Evolutionary conservation across 2,329 filamentous ascomycete genomes (phyloP).

Genomic region (Parastagonospora avenae): DNA sequence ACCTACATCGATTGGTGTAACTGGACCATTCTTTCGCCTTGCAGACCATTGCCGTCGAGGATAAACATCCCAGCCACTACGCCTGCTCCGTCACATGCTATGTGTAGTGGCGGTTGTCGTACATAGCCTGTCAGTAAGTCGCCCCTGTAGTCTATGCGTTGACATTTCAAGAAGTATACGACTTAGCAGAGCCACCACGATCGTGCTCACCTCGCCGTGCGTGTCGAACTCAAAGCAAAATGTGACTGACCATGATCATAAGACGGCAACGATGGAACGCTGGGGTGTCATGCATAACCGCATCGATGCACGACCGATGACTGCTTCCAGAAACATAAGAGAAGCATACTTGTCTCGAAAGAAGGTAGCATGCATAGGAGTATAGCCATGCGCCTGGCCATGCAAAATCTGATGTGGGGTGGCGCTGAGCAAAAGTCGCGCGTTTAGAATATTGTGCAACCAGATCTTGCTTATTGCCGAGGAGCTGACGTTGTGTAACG

Average conservation of each 20-base stretch:
- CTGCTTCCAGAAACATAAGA: constrained; percentile 12
- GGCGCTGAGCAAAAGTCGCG: constrained; percentile 4
- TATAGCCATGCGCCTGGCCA: background rate
- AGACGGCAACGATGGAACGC: background rate
- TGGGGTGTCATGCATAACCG: too few relatives aligned
- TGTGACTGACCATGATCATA: background rate
- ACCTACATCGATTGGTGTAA: background rate
- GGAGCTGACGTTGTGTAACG: constrained; percentile 14
- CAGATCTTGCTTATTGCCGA: constrained; percentile 13
- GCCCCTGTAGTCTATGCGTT: too few relatives aligned
- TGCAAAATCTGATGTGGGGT: background rate
- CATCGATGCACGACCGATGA: background rate
- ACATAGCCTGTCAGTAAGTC: too few relatives aligned
- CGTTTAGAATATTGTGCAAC: constrained; percentile 12
- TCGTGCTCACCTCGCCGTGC: too few relatives aligned
- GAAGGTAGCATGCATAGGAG: background rate
- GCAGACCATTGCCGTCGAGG: too few relatives aligned
- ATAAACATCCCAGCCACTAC: too few relatives aligned
- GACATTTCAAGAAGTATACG: too few relatives aligned
- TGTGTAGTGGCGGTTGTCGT: too few relatives aligned
- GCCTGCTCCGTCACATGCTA: too few relatives aligned
- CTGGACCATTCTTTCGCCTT: background rate
- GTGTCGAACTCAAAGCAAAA: too few relatives aligned
- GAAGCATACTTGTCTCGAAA: constrained; percentile 11
- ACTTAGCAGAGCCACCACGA: too few relatives aligned